A percentile compares a stretch with the other conserved stretches of the same genome.
Conservation (phyloP, 192 early-diverging fungal genomes). For the Rhizophagus clarus region DNA sequence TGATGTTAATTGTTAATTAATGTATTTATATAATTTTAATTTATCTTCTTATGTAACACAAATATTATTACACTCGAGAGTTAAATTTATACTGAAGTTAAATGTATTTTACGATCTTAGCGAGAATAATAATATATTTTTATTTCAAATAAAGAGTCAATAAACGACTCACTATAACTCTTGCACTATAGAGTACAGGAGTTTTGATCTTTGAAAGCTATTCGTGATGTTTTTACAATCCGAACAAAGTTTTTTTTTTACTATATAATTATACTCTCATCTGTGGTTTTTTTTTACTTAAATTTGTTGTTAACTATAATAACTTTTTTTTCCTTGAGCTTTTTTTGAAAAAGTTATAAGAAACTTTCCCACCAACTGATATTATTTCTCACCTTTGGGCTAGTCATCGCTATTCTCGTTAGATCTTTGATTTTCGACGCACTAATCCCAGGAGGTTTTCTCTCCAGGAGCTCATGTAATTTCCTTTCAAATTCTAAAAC, state of each 20-base stretch:
- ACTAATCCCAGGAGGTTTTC: slow-evolving; percentile 38
- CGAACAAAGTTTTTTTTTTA: neutral
- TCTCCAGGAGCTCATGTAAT: slow-evolving; percentile 43
- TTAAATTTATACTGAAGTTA: neutral
- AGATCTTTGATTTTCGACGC: slow-evolving; percentile 47
- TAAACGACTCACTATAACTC: neutral
- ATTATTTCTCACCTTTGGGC: slow-evolving; percentile 36
- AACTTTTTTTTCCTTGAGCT: neutral
- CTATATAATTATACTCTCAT: neutral
- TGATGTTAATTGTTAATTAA: neutral
- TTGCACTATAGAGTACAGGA: neutral
- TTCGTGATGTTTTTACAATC: neutral
- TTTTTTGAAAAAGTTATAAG: neutral
- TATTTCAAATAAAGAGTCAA: neutral
- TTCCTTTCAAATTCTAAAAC: slow-evolving; percentile 43
- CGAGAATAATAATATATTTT: neutral
- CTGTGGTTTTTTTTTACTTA: neutral
- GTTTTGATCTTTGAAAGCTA: neutral
- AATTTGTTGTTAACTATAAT: neutral
- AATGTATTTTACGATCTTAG: neutral
- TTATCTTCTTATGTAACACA: neutral
- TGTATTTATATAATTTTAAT: neutral
- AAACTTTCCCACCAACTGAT: neutral
- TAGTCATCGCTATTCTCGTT: slow-evolving; percentile 46
- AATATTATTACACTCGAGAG: neutral